phyloP scores from a whole-genome alignment of 441 rosid genomes.

The Bocquillonia castaneifolia region DNA sequence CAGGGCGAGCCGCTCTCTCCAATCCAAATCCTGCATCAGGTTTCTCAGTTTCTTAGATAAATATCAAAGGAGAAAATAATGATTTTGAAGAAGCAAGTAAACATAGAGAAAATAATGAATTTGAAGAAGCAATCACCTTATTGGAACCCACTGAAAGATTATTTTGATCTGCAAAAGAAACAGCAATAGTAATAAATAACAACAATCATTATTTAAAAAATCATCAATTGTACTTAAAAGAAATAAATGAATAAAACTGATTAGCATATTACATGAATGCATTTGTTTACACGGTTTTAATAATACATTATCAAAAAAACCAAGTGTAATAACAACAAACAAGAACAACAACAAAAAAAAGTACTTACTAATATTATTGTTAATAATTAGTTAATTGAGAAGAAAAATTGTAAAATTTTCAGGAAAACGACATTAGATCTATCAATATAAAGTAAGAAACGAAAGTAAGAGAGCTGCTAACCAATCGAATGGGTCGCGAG shows the following conservation, averaged over 20 bases:
- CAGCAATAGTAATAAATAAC: too few species aligned
- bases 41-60: slow-evolving; percentile 11
- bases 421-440: neutral
- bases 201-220: too few species aligned
- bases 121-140: slow-evolving; percentile 43
- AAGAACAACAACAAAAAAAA: too few species aligned
- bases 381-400: too few species aligned
- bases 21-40: slow-evolving; percentile 59
- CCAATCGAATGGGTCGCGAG: slow-evolving; percentile 43
- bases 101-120: neutral
- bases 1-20: slow-evolving; percentile 81
- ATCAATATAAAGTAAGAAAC: neutral
- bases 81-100: neutral
- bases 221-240: too few species aligned
- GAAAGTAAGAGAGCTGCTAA: slow-evolving; percentile 12
- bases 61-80: slow-evolving; percentile 3
- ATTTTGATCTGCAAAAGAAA: slow-evolving; percentile 50
- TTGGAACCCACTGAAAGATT: slow-evolving; percentile 28
- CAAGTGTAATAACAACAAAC: neutral
- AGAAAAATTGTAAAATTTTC: too few species aligned
- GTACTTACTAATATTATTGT: too few species aligned
- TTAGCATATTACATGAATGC: too few species aligned
- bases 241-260: too few species aligned
- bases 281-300: too few species aligned
- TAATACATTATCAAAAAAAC: too few species aligned